Evolutionary conservation across 2,329 filamentous ascomycete species (phyloP).

Genomic region (Paracoccidioides lutzii): DNA sequence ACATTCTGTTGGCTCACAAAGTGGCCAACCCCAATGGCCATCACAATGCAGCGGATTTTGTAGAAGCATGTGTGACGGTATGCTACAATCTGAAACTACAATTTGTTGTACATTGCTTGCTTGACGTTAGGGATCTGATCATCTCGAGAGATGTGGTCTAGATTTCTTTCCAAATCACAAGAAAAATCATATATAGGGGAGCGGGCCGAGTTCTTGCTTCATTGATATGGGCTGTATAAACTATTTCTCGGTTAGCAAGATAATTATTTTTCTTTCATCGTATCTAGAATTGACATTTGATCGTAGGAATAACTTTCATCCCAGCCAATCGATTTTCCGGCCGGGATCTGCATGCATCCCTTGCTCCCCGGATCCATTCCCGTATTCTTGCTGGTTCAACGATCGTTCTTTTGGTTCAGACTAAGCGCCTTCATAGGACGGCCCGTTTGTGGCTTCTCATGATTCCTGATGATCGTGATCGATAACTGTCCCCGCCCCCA

Average conservation of each 20-base stretch:
- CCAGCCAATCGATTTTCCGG: neutral
- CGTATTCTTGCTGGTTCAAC: neutral
- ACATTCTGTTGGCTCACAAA: neutral
- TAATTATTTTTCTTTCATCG: too few species aligned
- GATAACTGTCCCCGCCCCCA: neutral
- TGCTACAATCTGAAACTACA: neutral
- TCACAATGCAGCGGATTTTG: neutral
- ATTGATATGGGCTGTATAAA: neutral
- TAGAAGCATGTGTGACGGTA: neutral
- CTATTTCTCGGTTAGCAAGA: too few species aligned
- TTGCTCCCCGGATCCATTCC: neutral
- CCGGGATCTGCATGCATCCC: neutral
- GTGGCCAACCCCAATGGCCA: neutral
- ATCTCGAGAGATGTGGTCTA: neutral
- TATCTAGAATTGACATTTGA: neutral
- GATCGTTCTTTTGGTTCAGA: too few species aligned
- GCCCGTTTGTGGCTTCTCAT: neutral
- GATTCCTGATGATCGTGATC: neutral
- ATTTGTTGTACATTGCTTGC: too few species aligned
- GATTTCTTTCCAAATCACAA: neutral
- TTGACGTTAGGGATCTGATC: neutral
- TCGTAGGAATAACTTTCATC: neutral
- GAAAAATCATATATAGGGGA: too few species aligned
- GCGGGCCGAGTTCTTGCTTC: neutral
- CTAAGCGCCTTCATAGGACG: neutral